Evolutionary conservation across 2,329 filamentous ascomycete species (phyloP).

Genomic region (Aspergillus sp.): DNA sequence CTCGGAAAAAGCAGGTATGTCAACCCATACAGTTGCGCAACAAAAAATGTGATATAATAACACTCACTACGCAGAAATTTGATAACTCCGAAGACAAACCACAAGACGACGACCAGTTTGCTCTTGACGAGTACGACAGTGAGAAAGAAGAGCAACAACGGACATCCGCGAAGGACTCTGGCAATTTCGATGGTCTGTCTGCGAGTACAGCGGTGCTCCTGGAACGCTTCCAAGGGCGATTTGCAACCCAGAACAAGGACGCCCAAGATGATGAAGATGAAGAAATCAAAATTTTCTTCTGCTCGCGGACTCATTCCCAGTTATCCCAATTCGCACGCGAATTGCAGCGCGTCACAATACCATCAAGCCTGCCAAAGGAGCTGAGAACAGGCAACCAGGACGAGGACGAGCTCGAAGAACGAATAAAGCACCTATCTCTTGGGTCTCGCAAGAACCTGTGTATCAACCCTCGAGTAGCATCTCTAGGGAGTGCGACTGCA

Average conservation of each 20-base stretch:
- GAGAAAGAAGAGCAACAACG: conserved; percentile 43
- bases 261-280: conserved; percentile 46
- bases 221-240: conserved; percentile 52
- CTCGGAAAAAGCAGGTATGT: conserved; percentile 39
- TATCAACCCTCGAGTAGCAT: conserved; percentile 75
- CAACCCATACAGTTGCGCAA: background rate
- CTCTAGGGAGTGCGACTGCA: conserved; percentile 60
- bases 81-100: conserved; percentile 9
- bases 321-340: conserved; percentile 81
- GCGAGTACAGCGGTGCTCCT: conserved; percentile 68
- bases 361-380: conserved; percentile 56
- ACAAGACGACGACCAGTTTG: conserved; percentile 59
- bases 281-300: conserved; percentile 80
- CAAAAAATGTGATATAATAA: no score
- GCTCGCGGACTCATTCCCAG: conserved; percentile 87
- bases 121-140: conserved; percentile 67
- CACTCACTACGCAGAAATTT: conserved; percentile 18
- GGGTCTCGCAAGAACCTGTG: conserved; percentile 82
- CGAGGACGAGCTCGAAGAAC: conserved; percentile 41
- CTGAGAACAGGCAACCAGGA: conserved; percentile 16
- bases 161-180: conserved; percentile 17
- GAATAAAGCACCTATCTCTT: conserved; percentile 70
- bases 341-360: conserved; percentile 67
- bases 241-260: conserved; percentile 19
- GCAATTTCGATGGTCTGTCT: conserved; percentile 49